These are phyloP conservation scores for Cladosporium cucumerinum DNA, from an alignment of 2,329 filamentous ascomycete genomes.

Conservation along the genomic window DNA sequence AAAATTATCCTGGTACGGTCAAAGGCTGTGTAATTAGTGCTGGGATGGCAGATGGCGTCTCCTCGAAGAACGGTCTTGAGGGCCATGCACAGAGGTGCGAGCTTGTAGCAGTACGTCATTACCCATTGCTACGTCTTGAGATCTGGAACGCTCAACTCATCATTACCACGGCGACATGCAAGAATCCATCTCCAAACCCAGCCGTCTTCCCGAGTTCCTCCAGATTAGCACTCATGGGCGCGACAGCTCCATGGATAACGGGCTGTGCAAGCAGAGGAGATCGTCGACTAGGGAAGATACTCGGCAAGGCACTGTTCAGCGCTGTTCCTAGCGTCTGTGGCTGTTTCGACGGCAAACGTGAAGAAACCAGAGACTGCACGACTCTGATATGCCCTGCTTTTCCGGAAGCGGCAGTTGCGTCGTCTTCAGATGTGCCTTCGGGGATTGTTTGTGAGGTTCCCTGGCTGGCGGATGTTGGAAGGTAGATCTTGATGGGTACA, in stretches of 20 bases:
- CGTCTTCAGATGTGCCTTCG: slow-evolving; percentile 22
- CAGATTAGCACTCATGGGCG: slow-evolving; percentile 76
- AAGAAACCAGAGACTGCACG: slow-evolving; percentile 71
- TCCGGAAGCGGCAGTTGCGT: slow-evolving; percentile 28
- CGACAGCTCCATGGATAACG: slow-evolving; percentile 77
- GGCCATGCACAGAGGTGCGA: too few species aligned
- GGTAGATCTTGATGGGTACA: slow-evolving; percentile 84
- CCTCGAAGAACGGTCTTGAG: too few species aligned
- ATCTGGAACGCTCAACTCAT: slow-evolving; percentile 44
- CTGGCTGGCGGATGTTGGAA: slow-evolving; percentile 53
- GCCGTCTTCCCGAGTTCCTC: slow-evolving; percentile 80
- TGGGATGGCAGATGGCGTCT: too few species aligned
- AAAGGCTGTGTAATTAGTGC: too few species aligned
- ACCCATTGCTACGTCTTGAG: neutral
- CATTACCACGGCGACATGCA: slow-evolving; percentile 77
- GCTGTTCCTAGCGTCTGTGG: slow-evolving; percentile 72
- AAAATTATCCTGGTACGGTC: too few species aligned
- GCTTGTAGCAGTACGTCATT: neutral
- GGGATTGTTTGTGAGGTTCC: slow-evolving; percentile 34
- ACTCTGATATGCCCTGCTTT: slow-evolving; percentile 43
- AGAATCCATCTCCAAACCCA: slow-evolving; percentile 88
- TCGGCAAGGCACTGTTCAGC: slow-evolving; percentile 70
- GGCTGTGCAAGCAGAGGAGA: slow-evolving; percentile 81
- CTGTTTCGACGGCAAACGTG: slow-evolving; percentile 44
- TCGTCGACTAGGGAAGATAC: slow-evolving; percentile 80